phyloP scores from a whole-genome alignment of 257 asterid species.

The Nicotiana obtusifolia region DNA sequence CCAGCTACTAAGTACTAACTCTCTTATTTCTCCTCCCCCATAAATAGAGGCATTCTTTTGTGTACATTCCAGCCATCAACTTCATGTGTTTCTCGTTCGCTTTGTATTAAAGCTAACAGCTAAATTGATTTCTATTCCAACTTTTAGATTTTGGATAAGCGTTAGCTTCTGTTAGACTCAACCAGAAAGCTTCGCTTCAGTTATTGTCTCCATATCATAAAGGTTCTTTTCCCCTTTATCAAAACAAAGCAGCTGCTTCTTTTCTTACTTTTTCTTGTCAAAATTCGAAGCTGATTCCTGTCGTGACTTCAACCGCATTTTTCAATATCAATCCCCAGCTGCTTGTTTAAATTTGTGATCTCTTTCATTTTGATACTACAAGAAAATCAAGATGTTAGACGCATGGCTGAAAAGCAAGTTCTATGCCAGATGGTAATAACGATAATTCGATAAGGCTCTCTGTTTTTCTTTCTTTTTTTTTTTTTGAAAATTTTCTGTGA shows the following conservation, averaged over 20 bases:
- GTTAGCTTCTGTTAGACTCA: not conserved
- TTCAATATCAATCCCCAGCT: not conserved
- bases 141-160: not conserved
- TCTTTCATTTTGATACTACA: not conserved
- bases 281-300: conserved; percentile 22
- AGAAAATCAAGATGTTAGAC: conserved; percentile 46
- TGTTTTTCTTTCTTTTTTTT: not conserved
- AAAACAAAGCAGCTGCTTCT: conserved; percentile 23
- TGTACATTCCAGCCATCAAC: not conserved
- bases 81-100: not conserved
- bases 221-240: conserved; percentile 6
- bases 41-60: not conserved
- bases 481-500: not conserved
- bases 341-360: conserved; percentile 14
- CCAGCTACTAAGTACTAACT: not conserved
- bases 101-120: not conserved
- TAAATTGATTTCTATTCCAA: not conserved
- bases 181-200: not conserved
- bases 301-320: conserved; percentile 27
- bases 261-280: conserved; percentile 33
- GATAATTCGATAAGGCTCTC: not conserved
- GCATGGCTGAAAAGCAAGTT: conserved; percentile 62
- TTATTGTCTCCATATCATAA: not conserved
- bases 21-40: not conserved
- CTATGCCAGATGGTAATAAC: conserved; percentile 51